Evolutionary conservation across 768 basidiomycete genomes (phyloP).

Genomic region (Infundibulicybe gibba): DNA sequence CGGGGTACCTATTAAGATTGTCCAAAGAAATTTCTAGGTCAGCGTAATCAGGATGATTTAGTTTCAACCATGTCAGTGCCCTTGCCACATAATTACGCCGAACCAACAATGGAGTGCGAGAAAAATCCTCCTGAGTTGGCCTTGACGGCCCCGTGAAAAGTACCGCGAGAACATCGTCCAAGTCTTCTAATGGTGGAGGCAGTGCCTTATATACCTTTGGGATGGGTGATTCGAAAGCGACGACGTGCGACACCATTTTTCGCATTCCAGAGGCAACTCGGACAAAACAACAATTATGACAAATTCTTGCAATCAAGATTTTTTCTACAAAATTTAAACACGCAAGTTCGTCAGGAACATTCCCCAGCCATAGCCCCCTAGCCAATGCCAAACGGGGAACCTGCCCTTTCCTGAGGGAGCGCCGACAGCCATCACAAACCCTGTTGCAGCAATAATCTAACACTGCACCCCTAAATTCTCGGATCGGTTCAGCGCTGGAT

Average conservation of each 20-base stretch:
- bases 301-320: constrained; percentile 16
- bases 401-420: neutral
- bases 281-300: constrained; percentile 19
- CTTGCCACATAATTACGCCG: constrained; percentile 14
- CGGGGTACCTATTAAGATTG: constrained; percentile 18
- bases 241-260: constrained; percentile 19
- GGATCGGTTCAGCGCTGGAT: neutral
- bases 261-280: constrained; percentile 15
- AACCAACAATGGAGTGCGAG: constrained; percentile 22
- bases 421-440: neutral
- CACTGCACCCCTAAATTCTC: neutral
- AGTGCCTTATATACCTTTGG: constrained; percentile 19
- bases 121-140: neutral
- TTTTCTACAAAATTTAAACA: constrained; percentile 16
- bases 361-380: neutral
- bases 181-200: constrained; percentile 13
- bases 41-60: constrained; percentile 29
- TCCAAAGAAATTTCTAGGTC: constrained; percentile 24
- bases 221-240: constrained; percentile 18
- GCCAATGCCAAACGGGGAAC: neutral
- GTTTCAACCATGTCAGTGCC: constrained; percentile 30
- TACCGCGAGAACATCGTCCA: neutral
- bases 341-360: constrained; percentile 4
- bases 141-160: neutral
- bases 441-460: neutral